Conservation (phyloP, 2,329 filamentous ascomycete genomes). For the Xylaria sp. region DNA sequence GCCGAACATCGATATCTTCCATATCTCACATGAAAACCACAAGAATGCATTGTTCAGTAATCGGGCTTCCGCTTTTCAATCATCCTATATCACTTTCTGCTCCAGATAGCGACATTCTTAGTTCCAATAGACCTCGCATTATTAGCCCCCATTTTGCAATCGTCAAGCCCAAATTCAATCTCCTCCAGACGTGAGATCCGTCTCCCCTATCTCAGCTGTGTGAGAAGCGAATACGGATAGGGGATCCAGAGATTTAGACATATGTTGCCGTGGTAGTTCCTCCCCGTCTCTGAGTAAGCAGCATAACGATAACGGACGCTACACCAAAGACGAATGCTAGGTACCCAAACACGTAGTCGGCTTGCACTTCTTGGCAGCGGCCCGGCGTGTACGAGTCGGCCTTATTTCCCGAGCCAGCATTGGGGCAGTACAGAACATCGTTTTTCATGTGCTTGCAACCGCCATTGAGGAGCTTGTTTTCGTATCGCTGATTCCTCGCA, state of each 20-base stretch:
- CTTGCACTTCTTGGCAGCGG: constrained; percentile 48
- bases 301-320: constrained; percentile 40
- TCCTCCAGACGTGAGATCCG: not conserved
- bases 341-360: constrained; percentile 49
- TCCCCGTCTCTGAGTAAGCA: constrained; percentile 39
- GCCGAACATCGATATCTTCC: not conserved
- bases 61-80: not conserved
- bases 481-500: constrained; percentile 11
- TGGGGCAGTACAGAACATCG: constrained; percentile 36
- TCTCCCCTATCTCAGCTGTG: not conserved
- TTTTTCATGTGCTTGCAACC: constrained; percentile 41
- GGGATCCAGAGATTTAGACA: constrained; percentile 36
- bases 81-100: not conserved
- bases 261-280: constrained; percentile 40
- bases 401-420: constrained; percentile 25
- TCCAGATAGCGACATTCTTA: not conserved
- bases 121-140: not conserved
- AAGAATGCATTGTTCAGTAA: not conserved
- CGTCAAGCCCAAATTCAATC: not conserved
- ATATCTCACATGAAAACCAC: not conserved
- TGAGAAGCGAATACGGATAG: not conserved
- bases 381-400: constrained; percentile 29
- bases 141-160: not conserved
- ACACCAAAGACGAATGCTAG: constrained; percentile 46
- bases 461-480: constrained; percentile 50